phyloP scores from a whole-genome alignment of 352 stramenopile species.

The Phytophthora foliorum region DNA sequence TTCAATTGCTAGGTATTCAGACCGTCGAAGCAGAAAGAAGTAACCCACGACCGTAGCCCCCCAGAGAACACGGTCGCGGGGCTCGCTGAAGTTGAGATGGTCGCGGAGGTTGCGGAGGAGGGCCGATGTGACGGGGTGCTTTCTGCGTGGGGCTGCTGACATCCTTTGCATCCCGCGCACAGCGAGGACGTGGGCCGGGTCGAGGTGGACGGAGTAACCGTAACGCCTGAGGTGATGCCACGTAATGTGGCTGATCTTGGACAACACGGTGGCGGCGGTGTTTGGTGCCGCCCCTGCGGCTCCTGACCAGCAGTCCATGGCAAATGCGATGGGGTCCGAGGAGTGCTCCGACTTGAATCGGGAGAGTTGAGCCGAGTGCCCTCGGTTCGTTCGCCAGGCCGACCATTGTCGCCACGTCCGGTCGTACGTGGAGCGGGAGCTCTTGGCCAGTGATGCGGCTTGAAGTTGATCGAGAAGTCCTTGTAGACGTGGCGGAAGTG shows the following conservation, averaged over 20 bases:
- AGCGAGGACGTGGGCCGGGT: not conserved
- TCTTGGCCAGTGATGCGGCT: too few species aligned
- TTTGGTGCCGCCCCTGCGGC: not conserved
- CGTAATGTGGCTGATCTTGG: not conserved
- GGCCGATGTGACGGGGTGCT: not conserved
- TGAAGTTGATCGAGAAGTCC: too few species aligned
- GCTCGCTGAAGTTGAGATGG: not conserved
- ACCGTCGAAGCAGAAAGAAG: not conserved
- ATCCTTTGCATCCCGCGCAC: not conserved
- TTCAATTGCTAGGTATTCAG: too few species aligned
- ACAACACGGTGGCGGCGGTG: not conserved
- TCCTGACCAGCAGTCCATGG: not conserved
- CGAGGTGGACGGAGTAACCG: not conserved
- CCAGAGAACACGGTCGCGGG: too few species aligned
- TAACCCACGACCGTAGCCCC: too few species aligned
- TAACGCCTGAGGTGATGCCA: not conserved
- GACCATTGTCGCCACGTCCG: too few species aligned
- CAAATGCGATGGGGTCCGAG: not conserved
- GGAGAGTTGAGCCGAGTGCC: not conserved
- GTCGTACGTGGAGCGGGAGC: too few species aligned
- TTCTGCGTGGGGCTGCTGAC: not conserved
- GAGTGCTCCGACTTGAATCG: not conserved
- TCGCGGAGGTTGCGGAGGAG: not conserved
- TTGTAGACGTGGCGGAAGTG: too few species aligned
- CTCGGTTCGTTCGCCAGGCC: not conserved